Conservation (phyloP, 345 rosid species). For the Tarenaya hassleriana region DNA sequence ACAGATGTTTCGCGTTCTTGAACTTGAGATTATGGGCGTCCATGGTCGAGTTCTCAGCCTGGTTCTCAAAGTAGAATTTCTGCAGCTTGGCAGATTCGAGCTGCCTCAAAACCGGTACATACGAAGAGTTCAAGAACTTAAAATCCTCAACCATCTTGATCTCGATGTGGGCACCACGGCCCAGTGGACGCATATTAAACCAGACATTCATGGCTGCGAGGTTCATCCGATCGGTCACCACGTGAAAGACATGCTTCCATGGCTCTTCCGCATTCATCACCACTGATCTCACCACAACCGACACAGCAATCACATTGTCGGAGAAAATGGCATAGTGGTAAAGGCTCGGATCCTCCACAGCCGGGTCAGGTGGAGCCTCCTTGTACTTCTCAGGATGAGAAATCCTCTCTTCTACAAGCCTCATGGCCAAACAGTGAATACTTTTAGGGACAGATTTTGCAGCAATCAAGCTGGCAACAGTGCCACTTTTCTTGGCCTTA, state of each 20-base stretch:
- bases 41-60: slow-evolving; percentile 41
- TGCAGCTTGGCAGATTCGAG: slow-evolving; percentile 54
- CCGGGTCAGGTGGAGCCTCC: slow-evolving; percentile 46
- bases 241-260: slow-evolving; percentile 77
- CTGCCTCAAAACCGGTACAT: slow-evolving; percentile 72
- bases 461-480: slow-evolving; percentile 68
- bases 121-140: slow-evolving; percentile 54
- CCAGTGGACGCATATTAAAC: slow-evolving; percentile 87
- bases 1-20: slow-evolving; percentile 52
- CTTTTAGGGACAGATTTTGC: slow-evolving; percentile 86
- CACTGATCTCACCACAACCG: slow-evolving; percentile 83
- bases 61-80: slow-evolving; percentile 41
- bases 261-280: slow-evolving; percentile 78
- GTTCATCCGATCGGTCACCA: slow-evolving; percentile 77
- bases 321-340: slow-evolving; percentile 80
- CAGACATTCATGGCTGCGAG: slow-evolving; percentile 93
- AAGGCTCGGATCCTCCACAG: slow-evolving; percentile 67
- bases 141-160: slow-evolving; percentile 72
- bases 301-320: slow-evolving; percentile 82
- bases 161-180: slow-evolving; percentile 70
- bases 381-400: slow-evolving; percentile 61
- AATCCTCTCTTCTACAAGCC: slow-evolving; percentile 84
- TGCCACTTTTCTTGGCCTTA: slow-evolving; percentile 89
- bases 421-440: slow-evolving; percentile 90
- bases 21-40: slow-evolving; percentile 39